phyloP scores from a whole-genome alignment of 2,329 filamentous ascomycete genomes.

The Dactylella cylindrospora region DNA sequence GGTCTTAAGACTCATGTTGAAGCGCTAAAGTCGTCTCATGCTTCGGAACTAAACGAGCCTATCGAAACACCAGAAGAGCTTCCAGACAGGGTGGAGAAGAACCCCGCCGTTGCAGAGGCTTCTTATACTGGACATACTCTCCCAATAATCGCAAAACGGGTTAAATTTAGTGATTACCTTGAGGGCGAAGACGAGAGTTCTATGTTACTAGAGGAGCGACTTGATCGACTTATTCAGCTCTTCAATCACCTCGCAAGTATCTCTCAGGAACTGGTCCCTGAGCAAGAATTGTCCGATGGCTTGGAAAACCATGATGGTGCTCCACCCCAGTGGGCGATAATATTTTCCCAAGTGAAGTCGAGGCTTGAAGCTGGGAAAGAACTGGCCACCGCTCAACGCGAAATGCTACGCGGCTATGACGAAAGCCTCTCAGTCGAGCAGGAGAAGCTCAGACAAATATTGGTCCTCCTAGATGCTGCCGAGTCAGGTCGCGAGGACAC shows the following conservation, averaged over 20 bases:
- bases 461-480: conserved; percentile 6
- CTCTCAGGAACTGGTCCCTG: background rate
- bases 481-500: too few species aligned
- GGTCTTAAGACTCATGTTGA: conserved; percentile 55
- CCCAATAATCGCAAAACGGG: too few species aligned
- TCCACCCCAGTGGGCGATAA: background rate
- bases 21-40: conserved; percentile 26
- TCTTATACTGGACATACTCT: too few species aligned
- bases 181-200: conserved; percentile 3
- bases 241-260: conserved; percentile 14
- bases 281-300: too few species aligned
- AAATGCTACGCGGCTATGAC: conserved; percentile 9
- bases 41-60: background rate
- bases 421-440: background rate
- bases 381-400: conserved; percentile 2
- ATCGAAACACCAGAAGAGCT: background rate
- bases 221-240: conserved; percentile 17
- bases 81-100: too few species aligned
- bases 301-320: too few species aligned
- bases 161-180: too few species aligned
- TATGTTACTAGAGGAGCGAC: background rate
- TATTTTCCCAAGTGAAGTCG: conserved; percentile 16
- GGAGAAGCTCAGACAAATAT: conserved; percentile 8
- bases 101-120: too few species aligned
- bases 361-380: conserved; percentile 9